Evolutionary conservation across 2,329 filamentous ascomycete species (phyloP).

Genomic region (Fusarium sarcochroum): DNA sequence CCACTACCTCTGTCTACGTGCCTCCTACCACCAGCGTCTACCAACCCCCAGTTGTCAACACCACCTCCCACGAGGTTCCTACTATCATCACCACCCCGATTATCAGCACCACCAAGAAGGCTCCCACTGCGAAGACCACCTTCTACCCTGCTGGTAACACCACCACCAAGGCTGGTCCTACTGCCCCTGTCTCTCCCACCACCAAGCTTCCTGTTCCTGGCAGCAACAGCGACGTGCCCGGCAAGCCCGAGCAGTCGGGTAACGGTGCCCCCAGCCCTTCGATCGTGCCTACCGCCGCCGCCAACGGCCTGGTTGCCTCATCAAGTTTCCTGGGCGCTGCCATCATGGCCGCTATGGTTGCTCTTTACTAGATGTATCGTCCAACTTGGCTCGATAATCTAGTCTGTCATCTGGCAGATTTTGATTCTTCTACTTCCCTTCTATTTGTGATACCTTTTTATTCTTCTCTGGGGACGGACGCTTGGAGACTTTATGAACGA

Average conservation of each 20-base stretch:
- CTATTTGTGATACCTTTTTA: constrained; percentile 42
- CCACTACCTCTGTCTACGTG: constrained; percentile 55
- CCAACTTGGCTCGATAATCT: constrained; percentile 14
- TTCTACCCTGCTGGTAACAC: constrained; percentile 47
- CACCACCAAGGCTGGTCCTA: constrained; percentile 45
- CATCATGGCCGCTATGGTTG: constrained; percentile 57
- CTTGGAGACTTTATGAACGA: constrained; percentile 46
- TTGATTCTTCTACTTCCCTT: constrained; percentile 28
- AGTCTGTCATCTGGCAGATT: constrained; percentile 1
- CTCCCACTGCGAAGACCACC: constrained; percentile 44
- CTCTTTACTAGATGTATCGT: constrained; percentile 51
- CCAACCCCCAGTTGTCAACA: constrained; percentile 44
- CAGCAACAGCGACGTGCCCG: constrained; percentile 36
- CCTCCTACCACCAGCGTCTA: constrained; percentile 41
- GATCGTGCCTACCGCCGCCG: constrained; percentile 49
- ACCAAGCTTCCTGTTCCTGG: constrained; percentile 40
- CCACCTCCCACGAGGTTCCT: constrained; percentile 43
- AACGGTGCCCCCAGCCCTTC: constrained; percentile 33
- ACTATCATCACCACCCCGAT: constrained; percentile 48
- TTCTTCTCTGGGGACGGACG: constrained; percentile 50
- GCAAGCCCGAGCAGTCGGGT: constrained; percentile 17
- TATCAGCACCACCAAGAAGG: constrained; percentile 38
- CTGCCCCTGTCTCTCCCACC: constrained; percentile 40
- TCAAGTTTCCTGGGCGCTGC: constrained; percentile 58
- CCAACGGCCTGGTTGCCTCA: constrained; percentile 56